These are phyloP conservation scores for Ogataea dorogensis DNA, from an alignment of 805 yeast genomes.

Conservation along the genomic window DNA sequence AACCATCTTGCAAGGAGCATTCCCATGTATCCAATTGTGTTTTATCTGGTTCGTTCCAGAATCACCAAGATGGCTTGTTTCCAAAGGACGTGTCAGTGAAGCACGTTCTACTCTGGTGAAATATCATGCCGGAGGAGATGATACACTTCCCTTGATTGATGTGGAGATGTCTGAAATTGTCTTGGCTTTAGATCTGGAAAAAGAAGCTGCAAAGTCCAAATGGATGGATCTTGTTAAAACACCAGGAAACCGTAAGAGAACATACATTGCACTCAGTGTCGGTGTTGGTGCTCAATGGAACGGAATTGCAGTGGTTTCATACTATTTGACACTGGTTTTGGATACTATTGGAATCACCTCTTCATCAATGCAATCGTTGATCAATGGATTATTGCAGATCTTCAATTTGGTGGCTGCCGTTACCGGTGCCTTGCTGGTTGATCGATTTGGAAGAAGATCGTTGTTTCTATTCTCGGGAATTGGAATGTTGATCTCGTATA, in stretches of 20 bases:
- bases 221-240: slow-evolving; percentile 39
- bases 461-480: slow-evolving; percentile 35
- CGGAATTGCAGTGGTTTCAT: slow-evolving; percentile 48
- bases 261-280: slow-evolving; percentile 31
- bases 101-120: slow-evolving; percentile 37
- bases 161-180: slow-evolving; percentile 38
- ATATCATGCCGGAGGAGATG: slow-evolving; percentile 39
- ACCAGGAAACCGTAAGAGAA: slow-evolving; percentile 39
- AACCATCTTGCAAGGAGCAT: slow-evolving; percentile 46
- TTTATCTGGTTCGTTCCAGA: slow-evolving; percentile 41
- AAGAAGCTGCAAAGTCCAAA: slow-evolving; percentile 27
- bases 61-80: slow-evolving; percentile 42
- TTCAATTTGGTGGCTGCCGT: slow-evolving; percentile 41
- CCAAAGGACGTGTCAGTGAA: slow-evolving; percentile 36
- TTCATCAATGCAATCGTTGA: slow-evolving; percentile 44
- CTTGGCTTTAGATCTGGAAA: slow-evolving; percentile 40
- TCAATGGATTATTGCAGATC: slow-evolving; percentile 50
- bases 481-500: slow-evolving; percentile 39
- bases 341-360: slow-evolving; percentile 52
- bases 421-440: slow-evolving; percentile 32
- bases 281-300: slow-evolving; percentile 39
- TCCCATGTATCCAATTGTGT: slow-evolving; percentile 42
- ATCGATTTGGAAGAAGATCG: slow-evolving; percentile 37
- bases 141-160: slow-evolving; percentile 31
- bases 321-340: slow-evolving; percentile 46